Percentiles rank a stretch among this genome's conserved stretches.
These are phyloP conservation scores for Agaricales sp. DNA, from an alignment of 1,284 basidiomycete genomes.

Conservation along the genomic window DNA sequence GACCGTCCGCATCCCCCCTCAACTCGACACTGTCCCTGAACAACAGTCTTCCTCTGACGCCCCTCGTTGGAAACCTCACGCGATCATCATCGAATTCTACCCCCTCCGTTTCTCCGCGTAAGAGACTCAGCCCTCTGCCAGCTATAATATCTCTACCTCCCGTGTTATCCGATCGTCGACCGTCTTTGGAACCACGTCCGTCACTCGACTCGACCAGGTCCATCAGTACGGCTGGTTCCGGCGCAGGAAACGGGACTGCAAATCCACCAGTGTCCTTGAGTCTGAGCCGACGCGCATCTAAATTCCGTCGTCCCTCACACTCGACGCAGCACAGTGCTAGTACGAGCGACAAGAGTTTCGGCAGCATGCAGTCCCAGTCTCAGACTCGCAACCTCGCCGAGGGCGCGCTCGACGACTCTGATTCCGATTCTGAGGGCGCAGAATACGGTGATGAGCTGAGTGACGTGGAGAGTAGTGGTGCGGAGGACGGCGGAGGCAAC, in stretches of 20 bases:
- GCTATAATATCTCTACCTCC: conserved; percentile 32
- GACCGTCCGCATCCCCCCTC: conserved; percentile 4
- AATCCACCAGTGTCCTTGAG: too few species aligned
- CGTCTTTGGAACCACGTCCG: conserved; percentile 23
- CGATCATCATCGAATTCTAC: conserved; percentile 20
- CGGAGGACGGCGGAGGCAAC: conserved; percentile 18
- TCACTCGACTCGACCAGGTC: conserved; percentile 9
- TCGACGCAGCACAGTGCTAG: conserved; percentile 24
- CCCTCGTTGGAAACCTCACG: conserved; percentile 12
- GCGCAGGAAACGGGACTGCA: conserved; percentile 8
- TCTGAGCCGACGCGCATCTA: conserved; percentile 9
- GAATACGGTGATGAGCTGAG: conserved; percentile 12
- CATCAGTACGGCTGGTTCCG: conserved; percentile 9
- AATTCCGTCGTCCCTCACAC: conserved; percentile 22
- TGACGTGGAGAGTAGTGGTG: background rate
- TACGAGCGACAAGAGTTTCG: conserved; percentile 19
- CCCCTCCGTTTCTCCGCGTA: background rate
- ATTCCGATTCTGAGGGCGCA: conserved; percentile 43
- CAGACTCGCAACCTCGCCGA: conserved; percentile 54
- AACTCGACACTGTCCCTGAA: conserved; percentile 12
- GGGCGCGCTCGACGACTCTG: conserved; percentile 67
- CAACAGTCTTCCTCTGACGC: conserved; percentile 13
- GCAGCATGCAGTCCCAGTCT: conserved; percentile 23
- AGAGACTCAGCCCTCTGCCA: conserved; percentile 15
- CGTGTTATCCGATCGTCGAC: conserved; percentile 25